phyloP scores from a whole-genome alignment of 108 stramenopile genomes.

The Discostella pseudostelligera region DNA sequence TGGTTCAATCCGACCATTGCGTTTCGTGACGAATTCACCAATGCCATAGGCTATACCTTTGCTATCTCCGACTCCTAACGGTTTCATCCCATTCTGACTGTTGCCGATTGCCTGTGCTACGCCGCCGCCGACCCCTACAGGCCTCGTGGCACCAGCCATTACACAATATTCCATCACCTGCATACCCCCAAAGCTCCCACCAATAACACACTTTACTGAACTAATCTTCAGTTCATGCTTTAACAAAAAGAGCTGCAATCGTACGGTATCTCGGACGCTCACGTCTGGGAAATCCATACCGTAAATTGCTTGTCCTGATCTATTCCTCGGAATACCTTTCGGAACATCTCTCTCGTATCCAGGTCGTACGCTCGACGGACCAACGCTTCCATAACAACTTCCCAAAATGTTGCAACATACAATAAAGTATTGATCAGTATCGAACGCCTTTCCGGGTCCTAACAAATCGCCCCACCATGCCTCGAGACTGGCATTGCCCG shows the following conservation, averaged over 20 bases:
- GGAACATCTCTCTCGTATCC: constrained; percentile 1
- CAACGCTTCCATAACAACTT: constrained; percentile 86
- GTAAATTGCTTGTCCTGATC: constrained; percentile 48
- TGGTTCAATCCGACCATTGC: constrained; percentile 57
- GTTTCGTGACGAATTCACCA: constrained; percentile 41
- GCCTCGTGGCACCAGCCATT: constrained; percentile 65
- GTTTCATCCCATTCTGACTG: neutral
- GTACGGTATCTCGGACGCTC: constrained; percentile 86
- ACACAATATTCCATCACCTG: constrained; percentile 91
- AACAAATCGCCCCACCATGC: constrained; percentile 93
- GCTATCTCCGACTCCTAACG: neutral
- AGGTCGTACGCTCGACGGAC: constrained; percentile 68
- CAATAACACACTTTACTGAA: constrained; percentile 86
- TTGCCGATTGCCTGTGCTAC: neutral
- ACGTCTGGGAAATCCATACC: constrained; percentile 87
- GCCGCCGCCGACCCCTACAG: constrained; percentile 13
- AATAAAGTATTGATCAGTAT: constrained; percentile 88
- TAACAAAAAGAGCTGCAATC: constrained; percentile 75
- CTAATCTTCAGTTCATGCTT: constrained; percentile 68
- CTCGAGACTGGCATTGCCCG: constrained; percentile 91
- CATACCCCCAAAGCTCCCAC: constrained; percentile 95
- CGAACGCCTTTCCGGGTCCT: constrained; percentile 86
- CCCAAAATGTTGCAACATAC: constrained; percentile 91
- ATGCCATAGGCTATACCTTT: constrained; percentile 30
- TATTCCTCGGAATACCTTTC: constrained; percentile 24